These are phyloP conservation scores for Penicillium sp. DNA, from an alignment of 2,329 filamentous ascomycete species.

Conservation along the genomic window DNA sequence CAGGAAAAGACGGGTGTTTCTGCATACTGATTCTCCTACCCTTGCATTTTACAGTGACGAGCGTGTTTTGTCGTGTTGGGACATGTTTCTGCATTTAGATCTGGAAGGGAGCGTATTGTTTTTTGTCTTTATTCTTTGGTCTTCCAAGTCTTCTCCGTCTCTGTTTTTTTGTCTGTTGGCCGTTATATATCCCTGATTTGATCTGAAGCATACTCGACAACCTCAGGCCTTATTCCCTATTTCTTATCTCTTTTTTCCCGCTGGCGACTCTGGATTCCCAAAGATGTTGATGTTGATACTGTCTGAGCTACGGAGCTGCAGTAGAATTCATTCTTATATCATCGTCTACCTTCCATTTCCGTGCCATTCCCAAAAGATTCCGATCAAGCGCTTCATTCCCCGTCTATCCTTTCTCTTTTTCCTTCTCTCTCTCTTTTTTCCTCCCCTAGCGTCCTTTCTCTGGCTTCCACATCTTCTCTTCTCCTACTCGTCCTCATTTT, in stretches of 20 bases:
- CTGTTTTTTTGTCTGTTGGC: slow-evolving; percentile 16
- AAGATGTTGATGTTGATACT: slow-evolving; percentile 1
- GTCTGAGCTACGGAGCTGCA: slow-evolving; percentile 16
- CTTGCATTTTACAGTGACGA: slow-evolving; percentile 27
- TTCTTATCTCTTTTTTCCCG: not conserved
- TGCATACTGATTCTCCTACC: slow-evolving; percentile 22
- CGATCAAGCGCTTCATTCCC: slow-evolving; percentile 1
- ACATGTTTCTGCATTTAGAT: slow-evolving; percentile 28
- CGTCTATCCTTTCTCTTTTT: slow-evolving; percentile 8
- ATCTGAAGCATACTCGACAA: slow-evolving; percentile 26
- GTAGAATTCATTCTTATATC: slow-evolving; percentile 29
- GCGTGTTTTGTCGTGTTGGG: slow-evolving; percentile 25
- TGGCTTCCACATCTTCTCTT: not conserved
- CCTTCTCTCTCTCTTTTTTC: not conserved
- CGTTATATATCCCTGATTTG: slow-evolving; percentile 30
- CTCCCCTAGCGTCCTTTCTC: not conserved
- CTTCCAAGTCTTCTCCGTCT: slow-evolving; percentile 6
- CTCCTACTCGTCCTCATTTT: not conserved
- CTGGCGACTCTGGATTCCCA: not conserved
- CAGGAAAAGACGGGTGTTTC: slow-evolving; percentile 6
- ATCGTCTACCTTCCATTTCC: slow-evolving; percentile 19
- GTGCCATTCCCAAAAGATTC: not conserved
- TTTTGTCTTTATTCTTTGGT: slow-evolving; percentile 9
- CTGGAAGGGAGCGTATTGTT: slow-evolving; percentile 24
- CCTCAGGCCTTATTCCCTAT: slow-evolving; percentile 11